Base-by-base conservation (phyloP, 345 rosid genomes). In the Citrus maxima region DNA sequence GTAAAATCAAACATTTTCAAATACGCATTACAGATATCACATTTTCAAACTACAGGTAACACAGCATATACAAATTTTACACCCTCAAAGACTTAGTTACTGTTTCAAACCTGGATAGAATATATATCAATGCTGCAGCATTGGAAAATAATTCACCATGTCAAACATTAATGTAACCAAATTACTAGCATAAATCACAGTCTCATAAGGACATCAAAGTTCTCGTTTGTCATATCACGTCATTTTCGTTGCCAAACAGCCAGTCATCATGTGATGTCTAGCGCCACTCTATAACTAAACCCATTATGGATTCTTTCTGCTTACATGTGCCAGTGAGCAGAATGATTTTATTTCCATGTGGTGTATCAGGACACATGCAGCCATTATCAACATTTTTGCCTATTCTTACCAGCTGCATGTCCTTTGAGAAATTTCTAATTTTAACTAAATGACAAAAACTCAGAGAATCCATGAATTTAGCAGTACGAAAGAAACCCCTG, bases 1-100 rank as follows among this genome's bases (percentile, higher is more conserved):
- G 40, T 14, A 69, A 80, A 27, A 68, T 18, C 22, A 51, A 38
- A 58, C 24, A 59, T 34, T 77, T 80, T 40, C n/a, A 72, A 46
- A 24, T 35, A 16, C 24, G 49, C 22, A 19, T 54, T 54, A 54
- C 21, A 18, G 58, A 54, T 54, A 19, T 46, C 51, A 68, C 24
- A 59, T 34, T 77, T 80, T 34, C n/a, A 72, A 58, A 19, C 51
- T 59, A 16, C 24, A 64, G 0, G 58, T 54, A 6, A 54, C 58
- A 18, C 21, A 54, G 18, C 7, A 19, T 21, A 6, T 13, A 13
- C 54, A 59, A 59, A 73, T 1, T 62, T 27, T 34, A n/a, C 21
- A 35, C 54, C 16, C 61, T 28, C 54, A 3, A 37, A 74, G 9
- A 28, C 28, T 21, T 8, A 61, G 10, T 24, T 61, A 37, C 42